Base-by-base conservation (phyloP, 257 asterid species). In the Scutellaria minor region DNA sequence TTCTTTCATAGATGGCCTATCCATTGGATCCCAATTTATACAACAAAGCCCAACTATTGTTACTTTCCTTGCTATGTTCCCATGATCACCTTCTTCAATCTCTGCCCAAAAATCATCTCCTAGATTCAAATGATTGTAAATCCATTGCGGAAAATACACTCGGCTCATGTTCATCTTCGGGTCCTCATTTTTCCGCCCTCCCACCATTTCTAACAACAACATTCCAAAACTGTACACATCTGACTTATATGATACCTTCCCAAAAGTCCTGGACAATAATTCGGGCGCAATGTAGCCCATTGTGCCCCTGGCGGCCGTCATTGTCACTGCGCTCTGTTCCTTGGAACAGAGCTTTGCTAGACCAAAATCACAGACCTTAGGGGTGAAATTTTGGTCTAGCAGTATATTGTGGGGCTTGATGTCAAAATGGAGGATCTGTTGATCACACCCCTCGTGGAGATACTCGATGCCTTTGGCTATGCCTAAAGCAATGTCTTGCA, bases 151-250 rank as follows among this genome's bases (percentile, higher is more conserved):
- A 54, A 85, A 76, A 68, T 80, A 64, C 5, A 72, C 59, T 46
- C 80, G 74, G 22, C 83, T 77, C 11, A 65, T 65, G 9, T 70
- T 54, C 2, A 9, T 64, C 6, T 64, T 39, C 24, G 40, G 15
- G 35, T 64, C 77, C 4, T 59, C 64, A 55, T 82, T 82, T 54
- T 77, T 79, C 81, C 79, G 68, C 27, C 86, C 79, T 54, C 83
- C 84, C 1, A 81, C 82, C 80, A 84, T 78, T 66, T 84, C 88
- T 6, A 84, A 79, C 50, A 84, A 22, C 75, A 84, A 7, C 77
- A 73, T 73, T 7, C 77, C 71, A n/a, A 73, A 73, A 39, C 77
- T 73, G 24, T 80, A 83, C 9, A 83, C 75, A 58, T 83, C 83
- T 6, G 86, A 79, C 65, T 82, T 79, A 12, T 72, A 71, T 14